Base-by-base conservation (phyloP, 225 moss, liverwort and hornwort species). In the Ulota crispa region DNA sequence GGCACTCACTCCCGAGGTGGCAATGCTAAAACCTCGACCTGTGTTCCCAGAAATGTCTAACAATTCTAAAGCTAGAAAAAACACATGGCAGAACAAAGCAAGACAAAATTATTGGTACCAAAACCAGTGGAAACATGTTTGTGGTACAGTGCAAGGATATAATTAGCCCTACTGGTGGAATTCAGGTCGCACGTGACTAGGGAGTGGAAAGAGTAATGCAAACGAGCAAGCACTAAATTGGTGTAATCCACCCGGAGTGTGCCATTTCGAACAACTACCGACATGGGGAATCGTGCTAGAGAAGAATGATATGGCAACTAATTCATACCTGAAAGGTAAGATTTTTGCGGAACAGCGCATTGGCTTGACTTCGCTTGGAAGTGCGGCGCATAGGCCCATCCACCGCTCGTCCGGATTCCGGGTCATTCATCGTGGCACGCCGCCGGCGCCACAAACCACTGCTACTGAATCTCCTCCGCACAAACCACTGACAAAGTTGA, bases 281-380 rank as follows among this genome's bases (percentile, higher is more conserved):
- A 9, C n/a, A 45, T 6, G 30, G 43, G 15, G 16, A 50, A 42
- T 57, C 1, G 18, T 8, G 9, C 41, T 9, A 2, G 36, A 62
- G 52, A 36, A 36, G 24, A 27, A 52, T 5, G 5, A 2, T 9
- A 10, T n/a, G 18, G 43, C 42, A 47, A 23, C 24, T 2, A 36
- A n/a, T 30, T 5, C 8, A 12, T 61, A 89, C 89, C 89, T 89
- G 89, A 62, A 64, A 87, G 21, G 89, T 89, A 24, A 89, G 85
- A 70, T 89, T 89, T 26, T 89, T 89, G 61, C 89, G 89, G 7
- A 89, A 70, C 61, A 89, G 89, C 18, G 89, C 89, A 85, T 89
- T 83, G 26, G 89, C 78, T 72, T 89, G 89, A 14, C 80, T 87
- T 37, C 53, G 63, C 32, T 42, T 80, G 32, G 85, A 85, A 41